Evolutionary conservation across 2,329 filamentous ascomycete species (phyloP), one percentile per base, ranked within the genome.

Genomic region (Chaetoscypha palmicola): DNA sequence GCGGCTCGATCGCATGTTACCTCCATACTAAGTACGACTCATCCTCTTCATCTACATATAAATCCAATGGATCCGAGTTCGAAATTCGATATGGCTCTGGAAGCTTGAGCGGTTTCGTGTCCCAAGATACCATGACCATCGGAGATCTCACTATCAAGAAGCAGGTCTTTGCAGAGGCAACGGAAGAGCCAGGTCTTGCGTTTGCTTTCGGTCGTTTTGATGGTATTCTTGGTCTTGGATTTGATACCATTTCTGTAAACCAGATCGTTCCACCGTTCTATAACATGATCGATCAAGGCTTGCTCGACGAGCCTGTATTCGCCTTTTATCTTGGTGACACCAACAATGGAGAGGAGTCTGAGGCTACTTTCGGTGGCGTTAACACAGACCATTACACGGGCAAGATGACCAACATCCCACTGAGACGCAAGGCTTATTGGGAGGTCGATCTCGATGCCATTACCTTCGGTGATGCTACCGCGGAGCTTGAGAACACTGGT

Each of bases 381-480:
- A 83, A 97, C 67, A 72, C 88, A 70, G 71, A 73, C 63, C 88
- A 92, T 74, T 81, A 75, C 66, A 81, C 76, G 30, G 92, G 92
- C 62, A 83, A 97, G 68, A 77, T 98, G 60, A 86, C 82, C 64
- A 94, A 89, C 67, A 88, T 98, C 57, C 92, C 92, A 43, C 79
- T 98, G 58, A 87, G 92, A 67, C 87, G 92, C 66, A 97, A 97
- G 83, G 92, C 92, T 38, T 98, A 98, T 79, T 98, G 92, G 92
- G 92, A 98, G 77, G 91, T 98, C 44, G 90, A 97, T 61, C 81
- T 98, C 50, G 83, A 97, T 61, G 76, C 88, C 53, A 92, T 98
- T 69, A 81, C 84, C 44, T 88, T 96, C 53, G 94, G 92, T 58
- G 77, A 90, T 41, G 79, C 86, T 62, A 82, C 79, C 55, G 90